phyloP scores from a whole-genome alignment of 768 basidiomycete genomes.

The Coprinopsis cinerea region DNA sequence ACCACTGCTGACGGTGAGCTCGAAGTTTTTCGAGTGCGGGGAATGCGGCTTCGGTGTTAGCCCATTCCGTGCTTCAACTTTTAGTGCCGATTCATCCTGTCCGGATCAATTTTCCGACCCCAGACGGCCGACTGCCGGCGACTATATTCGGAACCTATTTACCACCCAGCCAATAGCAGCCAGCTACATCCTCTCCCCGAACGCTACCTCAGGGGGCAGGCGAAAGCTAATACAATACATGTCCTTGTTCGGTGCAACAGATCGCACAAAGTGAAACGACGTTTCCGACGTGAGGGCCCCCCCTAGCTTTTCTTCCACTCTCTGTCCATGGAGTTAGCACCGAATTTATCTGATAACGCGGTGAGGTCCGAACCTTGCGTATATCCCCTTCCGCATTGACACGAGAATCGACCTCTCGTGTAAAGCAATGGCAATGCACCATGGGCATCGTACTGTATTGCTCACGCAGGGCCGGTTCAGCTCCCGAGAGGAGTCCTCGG shows the following conservation, averaged over 20 bases:
- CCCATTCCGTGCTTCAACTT: not conserved
- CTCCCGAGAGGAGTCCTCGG: slow-evolving; percentile 56
- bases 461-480: slow-evolving; percentile 31
- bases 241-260: slow-evolving; percentile 92
- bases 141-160: not conserved
- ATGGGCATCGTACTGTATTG: slow-evolving; percentile 71
- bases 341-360: slow-evolving; percentile 1
- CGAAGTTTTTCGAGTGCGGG: slow-evolving; percentile 31
- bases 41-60: slow-evolving; percentile 29
- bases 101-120: slow-evolving; percentile 4
- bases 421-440: slow-evolving; percentile 96
- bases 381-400: slow-evolving; percentile 74
- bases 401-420: slow-evolving; percentile 62
- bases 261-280: slow-evolving; percentile 72
- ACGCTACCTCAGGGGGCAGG: slow-evolving; percentile 33
- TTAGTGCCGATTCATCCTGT: not conserved
- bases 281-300: slow-evolving; percentile 43
- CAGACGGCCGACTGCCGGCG: not conserved
- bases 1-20: slow-evolving; percentile 15
- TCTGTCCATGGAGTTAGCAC: slow-evolving; percentile 34
- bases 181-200: slow-evolving; percentile 13
- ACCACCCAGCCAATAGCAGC: slow-evolving; percentile 2
- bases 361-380: slow-evolving; percentile 49
- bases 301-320: slow-evolving; percentile 66
- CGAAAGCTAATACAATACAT: slow-evolving; percentile 96